Base-by-base conservation (phyloP, 139 green algal species). In the Pedinophyceae sp. region DNA sequence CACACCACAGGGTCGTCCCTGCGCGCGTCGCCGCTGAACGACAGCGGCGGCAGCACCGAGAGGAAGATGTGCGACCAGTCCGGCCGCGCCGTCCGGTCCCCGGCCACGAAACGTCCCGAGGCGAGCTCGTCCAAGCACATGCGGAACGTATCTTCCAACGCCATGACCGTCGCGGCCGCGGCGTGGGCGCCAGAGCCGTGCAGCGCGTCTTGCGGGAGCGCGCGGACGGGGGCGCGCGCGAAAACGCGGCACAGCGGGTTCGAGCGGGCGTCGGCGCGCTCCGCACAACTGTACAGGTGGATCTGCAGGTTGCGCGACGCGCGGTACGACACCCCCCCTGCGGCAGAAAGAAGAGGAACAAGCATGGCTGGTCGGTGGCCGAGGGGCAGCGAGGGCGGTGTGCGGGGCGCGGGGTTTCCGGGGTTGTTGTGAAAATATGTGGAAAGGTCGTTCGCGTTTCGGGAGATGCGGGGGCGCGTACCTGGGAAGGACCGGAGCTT, bases 21-120 rank as follows among this genome's bases (percentile, higher is more conserved):
- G 6, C 48, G 38, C 59, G 40, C 3, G 34, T 23, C 23, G 10
- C 49, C 25, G 48, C 39, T 27, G 25, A 81, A 64, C 1, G 71
- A 62, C 61, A 87, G 67, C 6, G 64, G 48, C 1, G 72, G 65
- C 47, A 84, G 73, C 4, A 84, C 71, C 5, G 62, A 58, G 10
- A 87, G 54, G 71, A 81, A 94, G 40, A 95, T 59, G 61, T 93
- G 84, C 27, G 77, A 70, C 86, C 86, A 95, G 69, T 95, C 85
- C 16, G 66, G 50, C 6, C 62, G 49, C 52, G 26, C 30, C 50
- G 60, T 43, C 10, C 34, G 34, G 34, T 43, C 34, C 10, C 34
- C 34, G 10, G 13, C 34, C 34, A 13, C 10, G 34, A 43, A 43
- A 27, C 2, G 54, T 43, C 30, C 48, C 80, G 61, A 13, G 2